A percentile compares a stretch with the other conserved stretches of the same genome.
Evolutionary conservation across 345 rosid genomes (phyloP).

Genomic region (Brassica rapa): DNA sequence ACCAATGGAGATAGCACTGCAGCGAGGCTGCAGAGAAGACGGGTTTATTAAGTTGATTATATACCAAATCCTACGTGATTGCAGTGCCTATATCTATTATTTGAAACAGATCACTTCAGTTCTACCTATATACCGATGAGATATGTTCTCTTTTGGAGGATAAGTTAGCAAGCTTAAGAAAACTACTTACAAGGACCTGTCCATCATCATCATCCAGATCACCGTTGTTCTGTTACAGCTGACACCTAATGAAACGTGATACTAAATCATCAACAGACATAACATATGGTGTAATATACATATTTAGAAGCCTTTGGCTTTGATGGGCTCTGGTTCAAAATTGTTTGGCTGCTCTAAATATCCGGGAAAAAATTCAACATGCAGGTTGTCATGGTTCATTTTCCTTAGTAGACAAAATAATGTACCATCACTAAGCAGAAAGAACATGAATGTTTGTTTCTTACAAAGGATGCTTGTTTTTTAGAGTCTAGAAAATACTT

Average conservation of each 20-base stretch:
- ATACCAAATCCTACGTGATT: not conserved
- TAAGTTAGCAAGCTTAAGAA: conserved; percentile 7
- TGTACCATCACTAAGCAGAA: conserved; percentile 1
- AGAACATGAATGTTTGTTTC: conserved; percentile 2
- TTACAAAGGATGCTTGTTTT: conserved; percentile 3
- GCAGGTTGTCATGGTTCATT: conserved; percentile 8
- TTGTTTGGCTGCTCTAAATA: not conserved
- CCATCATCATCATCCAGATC: conserved; percentile 99
- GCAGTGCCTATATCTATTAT: not conserved
- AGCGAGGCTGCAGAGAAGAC: conserved; percentile 43
- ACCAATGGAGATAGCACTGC: conserved; percentile 52
- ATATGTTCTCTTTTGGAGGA: conserved; percentile 10
- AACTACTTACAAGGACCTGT: conserved; percentile 81
- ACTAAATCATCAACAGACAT: not conserved
- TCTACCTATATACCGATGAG: conserved; percentile 9
- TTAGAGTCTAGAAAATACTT: not conserved
- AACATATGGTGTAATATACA: too few species aligned
- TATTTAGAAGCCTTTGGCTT: not conserved
- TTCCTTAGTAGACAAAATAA: not conserved
- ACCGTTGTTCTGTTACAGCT: conserved; percentile 79
- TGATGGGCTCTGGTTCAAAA: not conserved
- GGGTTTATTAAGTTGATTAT: not conserved
- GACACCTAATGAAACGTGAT: conserved; percentile 62
- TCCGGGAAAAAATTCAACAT: conserved; percentile 4
- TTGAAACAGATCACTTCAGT: conserved; percentile 4